These are phyloP conservation scores for Paramecium octaurelia DNA, from an alignment of 73 alveolate species.

Conservation along the genomic window DNA sequence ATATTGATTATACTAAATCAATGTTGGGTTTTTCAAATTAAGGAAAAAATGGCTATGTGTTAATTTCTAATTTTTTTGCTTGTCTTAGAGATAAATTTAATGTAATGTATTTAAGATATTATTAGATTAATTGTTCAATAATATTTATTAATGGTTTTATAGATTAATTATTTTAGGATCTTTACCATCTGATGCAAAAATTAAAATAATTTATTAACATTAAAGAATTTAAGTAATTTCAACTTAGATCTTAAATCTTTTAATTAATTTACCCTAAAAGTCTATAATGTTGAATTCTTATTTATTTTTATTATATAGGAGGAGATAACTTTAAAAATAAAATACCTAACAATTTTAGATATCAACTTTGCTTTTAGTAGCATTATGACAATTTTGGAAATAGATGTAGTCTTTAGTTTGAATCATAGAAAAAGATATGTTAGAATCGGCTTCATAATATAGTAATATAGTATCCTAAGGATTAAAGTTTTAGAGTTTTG, in stretches of 20 bases:
- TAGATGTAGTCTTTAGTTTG: not conserved
- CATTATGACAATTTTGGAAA: not conserved
- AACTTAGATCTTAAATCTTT: not conserved
- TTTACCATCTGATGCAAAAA: not conserved
- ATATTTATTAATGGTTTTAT: not conserved
- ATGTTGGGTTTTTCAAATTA: not conserved
- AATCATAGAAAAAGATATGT: not conserved
- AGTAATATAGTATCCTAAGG: not conserved
- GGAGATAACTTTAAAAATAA: not conserved
- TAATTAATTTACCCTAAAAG: not conserved
- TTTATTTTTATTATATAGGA: not conserved
- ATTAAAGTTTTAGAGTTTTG: not conserved
- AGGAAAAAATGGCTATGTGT: not conserved
- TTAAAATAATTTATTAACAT: not conserved
- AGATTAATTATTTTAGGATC: not conserved
- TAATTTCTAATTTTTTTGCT: not conserved
- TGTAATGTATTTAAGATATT: not conserved
- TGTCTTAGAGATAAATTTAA: not conserved
- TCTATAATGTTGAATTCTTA: not conserved
- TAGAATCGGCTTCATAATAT: not conserved
- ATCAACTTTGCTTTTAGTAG: not conserved
- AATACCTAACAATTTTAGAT: not conserved
- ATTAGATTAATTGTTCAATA: not conserved
- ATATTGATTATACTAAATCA: not conserved
- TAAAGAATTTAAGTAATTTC: not conserved